phyloP scores from a whole-genome alignment of 768 basidiomycete genomes.

The Lactarius vividus region DNA sequence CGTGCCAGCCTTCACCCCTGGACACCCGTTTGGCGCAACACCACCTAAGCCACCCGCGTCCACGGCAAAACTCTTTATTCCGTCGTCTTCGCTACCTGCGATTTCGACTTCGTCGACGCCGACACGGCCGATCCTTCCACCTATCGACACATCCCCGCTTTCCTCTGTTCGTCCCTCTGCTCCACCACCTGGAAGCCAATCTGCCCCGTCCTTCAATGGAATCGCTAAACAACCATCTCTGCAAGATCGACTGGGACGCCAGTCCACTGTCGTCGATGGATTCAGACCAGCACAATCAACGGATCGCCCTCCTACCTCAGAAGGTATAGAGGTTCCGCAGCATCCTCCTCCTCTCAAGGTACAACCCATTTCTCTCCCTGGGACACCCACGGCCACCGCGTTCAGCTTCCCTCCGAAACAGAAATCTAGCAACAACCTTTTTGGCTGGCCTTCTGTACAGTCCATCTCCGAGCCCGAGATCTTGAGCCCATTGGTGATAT shows the following conservation, averaged over 20 bases:
- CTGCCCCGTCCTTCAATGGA: conserved; percentile 14
- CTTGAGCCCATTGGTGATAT: conserved; percentile 31
- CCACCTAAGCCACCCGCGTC: conserved; percentile 26
- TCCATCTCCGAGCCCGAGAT: conserved; percentile 27
- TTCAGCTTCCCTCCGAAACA: conserved; percentile 29
- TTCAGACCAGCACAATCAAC: conserved; percentile 1
- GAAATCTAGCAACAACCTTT: conserved; percentile 29
- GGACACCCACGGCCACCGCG: conserved; percentile 34
- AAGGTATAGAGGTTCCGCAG: background rate
- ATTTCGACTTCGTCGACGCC: conserved; percentile 11
- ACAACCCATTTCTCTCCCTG: conserved; percentile 33
- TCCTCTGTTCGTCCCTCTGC: background rate
- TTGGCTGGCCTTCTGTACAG: conserved; percentile 31
- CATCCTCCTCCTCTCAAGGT: conserved; percentile 31
- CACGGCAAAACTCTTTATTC: background rate
- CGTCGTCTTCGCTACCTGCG: conserved; percentile 7
- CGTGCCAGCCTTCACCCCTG: conserved; percentile 27
- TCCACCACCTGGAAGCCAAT: conserved; percentile 12
- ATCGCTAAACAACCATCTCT: conserved; percentile 5
- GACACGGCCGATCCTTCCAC: conserved; percentile 20
- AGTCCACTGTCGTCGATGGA: conserved; percentile 15
- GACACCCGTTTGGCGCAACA: conserved; percentile 15
- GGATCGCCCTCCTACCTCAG: background rate
- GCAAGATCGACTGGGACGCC: conserved; percentile 2
- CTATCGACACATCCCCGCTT: conserved; percentile 22